phyloP scores from a whole-genome alignment of 108 stramenopile species.

The Pseudonitzschia delicatissima region DNA sequence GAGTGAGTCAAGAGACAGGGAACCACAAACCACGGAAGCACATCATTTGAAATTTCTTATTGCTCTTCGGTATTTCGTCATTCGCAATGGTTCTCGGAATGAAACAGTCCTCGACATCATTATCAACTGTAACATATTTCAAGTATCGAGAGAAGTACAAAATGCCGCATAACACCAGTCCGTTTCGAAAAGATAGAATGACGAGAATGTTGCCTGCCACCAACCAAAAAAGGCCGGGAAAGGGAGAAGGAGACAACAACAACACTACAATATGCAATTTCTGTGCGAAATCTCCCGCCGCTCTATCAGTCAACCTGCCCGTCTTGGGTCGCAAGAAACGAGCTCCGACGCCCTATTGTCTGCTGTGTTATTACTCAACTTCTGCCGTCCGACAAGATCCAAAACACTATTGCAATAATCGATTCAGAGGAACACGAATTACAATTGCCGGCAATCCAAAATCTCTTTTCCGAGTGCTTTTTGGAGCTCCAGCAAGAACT shows the following conservation, averaged over 20 bases:
- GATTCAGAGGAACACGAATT: constrained; percentile 35
- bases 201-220: no score
- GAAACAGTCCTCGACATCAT: no score
- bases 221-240: not conserved
- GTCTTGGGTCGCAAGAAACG: constrained; percentile 24
- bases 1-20: no score
- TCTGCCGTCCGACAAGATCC: constrained; percentile 49
- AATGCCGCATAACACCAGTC: no score
- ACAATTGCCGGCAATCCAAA: constrained; percentile 61
- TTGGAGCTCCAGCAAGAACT: constrained; percentile 60
- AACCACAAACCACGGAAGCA: no score
- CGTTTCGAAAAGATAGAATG: no score
- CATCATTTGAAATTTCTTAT: no score
- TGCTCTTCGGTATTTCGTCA: no score
- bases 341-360: constrained; percentile 37
- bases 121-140: no score
- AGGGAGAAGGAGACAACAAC: not conserved
- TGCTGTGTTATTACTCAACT: constrained; percentile 74
- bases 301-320: constrained; percentile 22
- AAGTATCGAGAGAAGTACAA: no score
- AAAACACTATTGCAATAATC: constrained; percentile 27
- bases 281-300: constrained; percentile 32
- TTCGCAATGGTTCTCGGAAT: no score
- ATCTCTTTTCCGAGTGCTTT: constrained; percentile 70
- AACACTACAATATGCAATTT: constrained; percentile 27